phyloP scores from a whole-genome alignment of 2,329 filamentous ascomycete species.

The Ciborinia camelliae region DNA sequence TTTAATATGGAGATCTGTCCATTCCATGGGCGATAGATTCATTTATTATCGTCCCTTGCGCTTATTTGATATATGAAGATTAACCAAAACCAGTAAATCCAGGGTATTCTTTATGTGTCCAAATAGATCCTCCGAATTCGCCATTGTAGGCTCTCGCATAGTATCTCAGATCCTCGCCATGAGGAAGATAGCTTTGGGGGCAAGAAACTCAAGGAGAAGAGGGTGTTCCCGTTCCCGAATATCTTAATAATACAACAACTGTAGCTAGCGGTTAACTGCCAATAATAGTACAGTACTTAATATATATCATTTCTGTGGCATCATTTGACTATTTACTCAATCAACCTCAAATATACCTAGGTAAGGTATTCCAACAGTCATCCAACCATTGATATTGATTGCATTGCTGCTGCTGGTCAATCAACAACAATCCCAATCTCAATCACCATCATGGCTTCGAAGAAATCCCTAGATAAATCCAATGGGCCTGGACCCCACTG shows the following conservation, averaged over 20 bases:
- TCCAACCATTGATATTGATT: neutral
- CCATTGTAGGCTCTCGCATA: slow-evolving; percentile 27
- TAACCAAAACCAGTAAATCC: neutral
- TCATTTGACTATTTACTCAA: too few relatives aligned
- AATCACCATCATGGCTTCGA: slow-evolving; percentile 49
- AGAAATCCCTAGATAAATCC: too few relatives aligned
- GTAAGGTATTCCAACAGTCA: too few relatives aligned
- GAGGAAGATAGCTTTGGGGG: slow-evolving; percentile 43
- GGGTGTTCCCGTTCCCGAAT: too few relatives aligned
- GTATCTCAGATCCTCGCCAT: slow-evolving; percentile 18
- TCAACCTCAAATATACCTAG: too few relatives aligned
- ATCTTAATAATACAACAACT: too few relatives aligned
- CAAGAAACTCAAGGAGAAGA: slow-evolving; percentile 69
- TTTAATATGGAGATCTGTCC: neutral
- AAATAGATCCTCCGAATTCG: neutral
- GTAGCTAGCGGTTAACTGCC: too few relatives aligned
- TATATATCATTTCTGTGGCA: neutral
- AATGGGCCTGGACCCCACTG: too few relatives aligned
- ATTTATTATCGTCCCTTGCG: neutral
- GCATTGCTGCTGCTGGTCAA: too few relatives aligned
- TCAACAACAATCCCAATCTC: neutral
- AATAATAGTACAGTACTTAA: too few relatives aligned
- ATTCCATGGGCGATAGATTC: neutral
- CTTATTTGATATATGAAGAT: neutral
- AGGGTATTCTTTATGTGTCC: neutral